Percentiles rank a stretch among this genome's conserved stretches.
phyloP scores from a whole-genome alignment of 2,329 filamentous ascomycete species.

The Rhinocladiella mackenziei region DNA sequence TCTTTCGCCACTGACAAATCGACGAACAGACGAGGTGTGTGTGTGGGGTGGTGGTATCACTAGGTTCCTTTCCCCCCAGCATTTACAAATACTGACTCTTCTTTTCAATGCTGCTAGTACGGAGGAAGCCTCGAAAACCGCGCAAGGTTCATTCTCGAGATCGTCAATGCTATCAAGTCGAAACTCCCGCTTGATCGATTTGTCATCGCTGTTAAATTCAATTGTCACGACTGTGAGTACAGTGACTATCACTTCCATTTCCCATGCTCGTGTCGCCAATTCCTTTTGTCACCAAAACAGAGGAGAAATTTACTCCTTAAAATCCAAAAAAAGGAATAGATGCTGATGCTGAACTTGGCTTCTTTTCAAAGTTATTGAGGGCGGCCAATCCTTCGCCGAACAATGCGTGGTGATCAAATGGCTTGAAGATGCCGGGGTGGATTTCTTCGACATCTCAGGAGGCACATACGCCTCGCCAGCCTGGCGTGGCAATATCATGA shows the following conservation, averaged over 20 bases:
- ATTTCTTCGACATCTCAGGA: slow-evolving; percentile 66
- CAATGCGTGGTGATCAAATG: slow-evolving; percentile 56
- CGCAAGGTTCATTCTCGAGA: slow-evolving; percentile 38
- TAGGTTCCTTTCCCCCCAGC: too few species aligned
- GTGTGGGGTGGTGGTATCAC: too few species aligned
- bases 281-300: too few species aligned
- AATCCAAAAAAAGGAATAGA: background rate
- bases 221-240: slow-evolving; percentile 47
- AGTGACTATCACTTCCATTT: too few species aligned
- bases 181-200: slow-evolving; percentile 41
- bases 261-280: too few species aligned
- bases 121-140: slow-evolving; percentile 46
- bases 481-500: slow-evolving; percentile 27
- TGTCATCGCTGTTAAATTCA: slow-evolving; percentile 49
- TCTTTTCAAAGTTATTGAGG: slow-evolving; percentile 26
- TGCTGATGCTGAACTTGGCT: slow-evolving; percentile 6
- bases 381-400: slow-evolving; percentile 40
- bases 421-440: slow-evolving; percentile 39
- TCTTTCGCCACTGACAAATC: slow-evolving; percentile 41
- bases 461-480: slow-evolving; percentile 39
- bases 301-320: too few species aligned
- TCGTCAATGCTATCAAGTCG: slow-evolving; percentile 30
- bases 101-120: too few species aligned
- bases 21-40: slow-evolving; percentile 40
- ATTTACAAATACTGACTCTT: too few species aligned